These are phyloP conservation scores for Camellia granthamiana DNA, from an alignment of 148 eudicot species.

Conservation along the genomic window DNA sequence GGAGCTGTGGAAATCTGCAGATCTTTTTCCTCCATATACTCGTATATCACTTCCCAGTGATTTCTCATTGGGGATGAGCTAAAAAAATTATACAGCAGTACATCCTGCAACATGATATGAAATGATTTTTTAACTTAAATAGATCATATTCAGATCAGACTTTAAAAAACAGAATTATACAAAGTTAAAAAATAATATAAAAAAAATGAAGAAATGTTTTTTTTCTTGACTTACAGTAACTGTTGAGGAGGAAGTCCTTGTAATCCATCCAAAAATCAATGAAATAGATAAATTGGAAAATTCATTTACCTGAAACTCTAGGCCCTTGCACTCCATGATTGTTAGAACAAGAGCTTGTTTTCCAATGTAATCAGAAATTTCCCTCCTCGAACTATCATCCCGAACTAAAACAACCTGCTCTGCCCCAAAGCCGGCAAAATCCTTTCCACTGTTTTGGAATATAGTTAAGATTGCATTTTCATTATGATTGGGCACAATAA, in stretches of 20 bases:
- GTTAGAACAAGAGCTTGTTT: conserved; percentile 48
- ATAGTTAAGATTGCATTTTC: conserved; percentile 26
- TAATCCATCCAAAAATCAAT: not conserved
- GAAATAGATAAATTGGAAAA: not conserved
- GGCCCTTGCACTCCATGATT: conserved; percentile 50
- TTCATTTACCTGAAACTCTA: conserved; percentile 45
- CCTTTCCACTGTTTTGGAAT: conserved; percentile 28
- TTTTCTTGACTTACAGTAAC: too few species aligned
- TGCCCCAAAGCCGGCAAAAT: conserved; percentile 41
- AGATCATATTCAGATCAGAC: too few species aligned
- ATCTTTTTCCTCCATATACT: conserved; percentile 35
- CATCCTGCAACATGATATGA: conserved; percentile 34
- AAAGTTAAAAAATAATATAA: too few species aligned
- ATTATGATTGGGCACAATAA: conserved; percentile 22
- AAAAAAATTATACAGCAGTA: conserved; percentile 48
- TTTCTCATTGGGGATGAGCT: conserved; percentile 43
- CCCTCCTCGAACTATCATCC: conserved; percentile 30
- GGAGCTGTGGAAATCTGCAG: conserved; percentile 14
- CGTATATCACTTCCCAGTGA: conserved; percentile 50
- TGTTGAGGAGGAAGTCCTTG: too few species aligned
- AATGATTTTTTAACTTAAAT: too few species aligned
- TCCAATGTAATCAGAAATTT: conserved; percentile 35
- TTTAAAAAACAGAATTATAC: too few species aligned
- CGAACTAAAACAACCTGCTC: conserved; percentile 52
- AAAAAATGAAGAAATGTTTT: not conserved